These are phyloP conservation scores for Debaryomyces singareniensis DNA, from an alignment of 1,139 yeast species.

Conservation along the genomic window DNA sequence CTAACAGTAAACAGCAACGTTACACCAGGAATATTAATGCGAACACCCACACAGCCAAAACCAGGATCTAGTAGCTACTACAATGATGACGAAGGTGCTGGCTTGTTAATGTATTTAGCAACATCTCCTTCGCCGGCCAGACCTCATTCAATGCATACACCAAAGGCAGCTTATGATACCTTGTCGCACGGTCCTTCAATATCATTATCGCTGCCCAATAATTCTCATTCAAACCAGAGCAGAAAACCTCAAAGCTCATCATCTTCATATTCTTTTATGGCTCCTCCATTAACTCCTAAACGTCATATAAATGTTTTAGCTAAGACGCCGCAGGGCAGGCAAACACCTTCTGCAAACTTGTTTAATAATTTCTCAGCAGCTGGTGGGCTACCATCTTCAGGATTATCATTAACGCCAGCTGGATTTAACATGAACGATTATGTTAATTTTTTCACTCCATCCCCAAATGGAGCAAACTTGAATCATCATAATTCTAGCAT, in stretches of 20 bases:
- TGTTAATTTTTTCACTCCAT: slow-evolving; percentile 71
- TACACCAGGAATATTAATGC: slow-evolving; percentile 18
- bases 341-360: slow-evolving; percentile 37
- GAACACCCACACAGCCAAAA: slow-evolving; percentile 33
- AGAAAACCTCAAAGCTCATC: slow-evolving; percentile 9
- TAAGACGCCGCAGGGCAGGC: slow-evolving; percentile 39
- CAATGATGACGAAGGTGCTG: slow-evolving; percentile 75
- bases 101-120: slow-evolving; percentile 71
- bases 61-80: slow-evolving; percentile 12
- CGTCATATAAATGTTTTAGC: slow-evolving; percentile 24
- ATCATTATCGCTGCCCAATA: neutral
- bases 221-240: neutral
- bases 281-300: slow-evolving; percentile 44
- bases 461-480: slow-evolving; percentile 39
- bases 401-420: slow-evolving; percentile 49
- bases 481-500: slow-evolving; percentile 4
- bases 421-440: slow-evolving; percentile 82
- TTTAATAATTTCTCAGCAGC: slow-evolving; percentile 15
- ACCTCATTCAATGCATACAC: slow-evolving; percentile 30
- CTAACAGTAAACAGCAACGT: slow-evolving; percentile 6
- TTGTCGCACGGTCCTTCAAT: neutral
- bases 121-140: slow-evolving; percentile 79
- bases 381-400: slow-evolving; percentile 37
- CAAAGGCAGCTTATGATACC: slow-evolving; percentile 9
- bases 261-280: slow-evolving; percentile 22